Evolutionary conservation across 31 red algal genomes (phyloP).

Genomic region (Endocladia muricata): DNA sequence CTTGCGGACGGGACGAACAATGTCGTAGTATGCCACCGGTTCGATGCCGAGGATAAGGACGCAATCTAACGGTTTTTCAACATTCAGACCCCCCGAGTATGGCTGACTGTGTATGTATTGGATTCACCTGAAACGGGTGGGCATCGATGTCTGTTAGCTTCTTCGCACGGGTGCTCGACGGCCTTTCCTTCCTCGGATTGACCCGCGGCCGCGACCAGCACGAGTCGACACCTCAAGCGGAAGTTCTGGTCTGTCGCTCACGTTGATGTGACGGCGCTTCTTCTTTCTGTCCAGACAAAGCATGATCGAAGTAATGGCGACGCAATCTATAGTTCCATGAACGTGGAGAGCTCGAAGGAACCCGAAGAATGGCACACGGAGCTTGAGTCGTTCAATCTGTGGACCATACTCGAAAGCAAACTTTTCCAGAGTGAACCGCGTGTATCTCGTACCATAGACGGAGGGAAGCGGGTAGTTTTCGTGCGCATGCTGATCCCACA

Average conservation of each 20-base stretch:
- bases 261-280: constrained; percentile 40
- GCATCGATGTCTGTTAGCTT: no score
- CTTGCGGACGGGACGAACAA: constrained; percentile 63
- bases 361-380: constrained; percentile 43
- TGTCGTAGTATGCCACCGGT: constrained; percentile 47
- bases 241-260: constrained; percentile 39
- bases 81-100: no score
- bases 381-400: constrained; percentile 26
- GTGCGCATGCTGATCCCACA: constrained; percentile 71
- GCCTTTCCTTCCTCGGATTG: neutral
- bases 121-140: no score
- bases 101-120: no score
- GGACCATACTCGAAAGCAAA: constrained; percentile 53
- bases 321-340: constrained; percentile 57
- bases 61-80: neutral
- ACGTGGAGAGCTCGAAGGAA: constrained; percentile 53
- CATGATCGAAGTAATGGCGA: constrained; percentile 40
- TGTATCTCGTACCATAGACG: constrained; percentile 49
- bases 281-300: constrained; percentile 56
- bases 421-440: constrained; percentile 39
- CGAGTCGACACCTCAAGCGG: neutral
- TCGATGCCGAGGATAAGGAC: constrained; percentile 21
- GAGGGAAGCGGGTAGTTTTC: constrained; percentile 54
- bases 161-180: neutral
- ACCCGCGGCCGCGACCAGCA: neutral